Conservation (phyloP, 495 filamentous ascomycete species). For the Chaetomium tenue region DNA sequence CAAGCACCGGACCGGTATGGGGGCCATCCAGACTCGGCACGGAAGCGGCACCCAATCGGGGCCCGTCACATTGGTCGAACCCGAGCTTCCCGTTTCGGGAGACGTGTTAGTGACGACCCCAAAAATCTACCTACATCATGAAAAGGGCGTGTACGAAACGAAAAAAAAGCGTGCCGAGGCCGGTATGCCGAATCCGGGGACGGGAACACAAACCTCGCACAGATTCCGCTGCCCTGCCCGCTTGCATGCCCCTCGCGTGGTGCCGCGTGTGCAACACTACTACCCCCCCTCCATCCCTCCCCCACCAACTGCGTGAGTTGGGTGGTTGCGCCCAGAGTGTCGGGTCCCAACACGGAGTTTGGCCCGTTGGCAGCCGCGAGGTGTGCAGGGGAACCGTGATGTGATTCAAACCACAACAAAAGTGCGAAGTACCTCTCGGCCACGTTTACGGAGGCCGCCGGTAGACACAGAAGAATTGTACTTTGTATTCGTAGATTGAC, state of each 20-base stretch:
- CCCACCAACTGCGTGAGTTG: not conserved
- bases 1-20: constrained; percentile 4
- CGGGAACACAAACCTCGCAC: not conserved
- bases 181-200: constrained; percentile 15
- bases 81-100: constrained; percentile 6
- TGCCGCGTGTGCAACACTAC: constrained; percentile 6
- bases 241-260: not conserved
- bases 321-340: constrained; percentile 1
- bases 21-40: constrained; percentile 1
- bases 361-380: not conserved
- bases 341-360: constrained; percentile 4
- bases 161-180: constrained; percentile 6
- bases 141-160: not conserved
- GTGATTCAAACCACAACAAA: no score
- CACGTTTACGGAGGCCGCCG: not conserved
- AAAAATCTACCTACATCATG: no score
- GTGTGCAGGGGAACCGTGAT: not conserved
- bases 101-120: not conserved
- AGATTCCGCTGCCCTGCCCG: not conserved
- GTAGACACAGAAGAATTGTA: no score
- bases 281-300: not conserved
- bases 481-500: no score
- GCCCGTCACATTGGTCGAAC: not conserved
- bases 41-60: constrained; percentile 11
- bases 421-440: no score